A percentile compares a stretch with the other conserved stretches of the same genome.
Conservation (phyloP, 768 basidiomycete genomes). For the Macrolepiota dolichaula region DNA sequence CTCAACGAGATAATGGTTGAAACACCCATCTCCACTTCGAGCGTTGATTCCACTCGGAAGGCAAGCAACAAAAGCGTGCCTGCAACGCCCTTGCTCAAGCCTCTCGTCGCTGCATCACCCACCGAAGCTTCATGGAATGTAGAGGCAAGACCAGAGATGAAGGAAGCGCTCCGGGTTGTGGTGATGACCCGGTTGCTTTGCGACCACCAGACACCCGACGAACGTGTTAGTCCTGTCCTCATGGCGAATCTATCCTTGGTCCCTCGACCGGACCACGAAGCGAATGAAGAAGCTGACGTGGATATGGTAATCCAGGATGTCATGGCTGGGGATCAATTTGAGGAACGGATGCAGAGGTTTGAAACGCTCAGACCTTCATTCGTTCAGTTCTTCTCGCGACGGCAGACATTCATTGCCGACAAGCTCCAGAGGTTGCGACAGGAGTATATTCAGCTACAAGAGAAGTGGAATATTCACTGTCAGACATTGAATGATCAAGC, state of each 20-base stretch:
- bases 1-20: not conserved
- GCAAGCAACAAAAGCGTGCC: not conserved
- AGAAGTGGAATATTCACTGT: constrained; percentile 73
- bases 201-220: constrained; percentile 59
- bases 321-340: constrained; percentile 29
- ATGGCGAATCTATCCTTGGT: constrained; percentile 52
- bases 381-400: constrained; percentile 49
- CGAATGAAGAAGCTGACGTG: constrained; percentile 27
- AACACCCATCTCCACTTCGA: not conserved
- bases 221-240: constrained; percentile 62
- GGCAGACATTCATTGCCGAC: constrained; percentile 43
- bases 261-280: constrained; percentile 24
- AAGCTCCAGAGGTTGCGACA: constrained; percentile 56
- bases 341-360: constrained; percentile 34
- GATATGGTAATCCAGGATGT: constrained; percentile 48
- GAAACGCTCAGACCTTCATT: constrained; percentile 44
- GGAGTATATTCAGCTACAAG: constrained; percentile 68
- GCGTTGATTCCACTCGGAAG: not conserved
- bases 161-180: constrained; percentile 61
- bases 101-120: not conserved
- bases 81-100: not conserved
- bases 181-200: constrained; percentile 57
- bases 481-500: constrained; percentile 60
- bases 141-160: constrained; percentile 40
- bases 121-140: constrained; percentile 33